Evolutionary conservation across 2,329 filamentous ascomycete genomes (phyloP).

Genomic region (Eutypella sp.): DNA sequence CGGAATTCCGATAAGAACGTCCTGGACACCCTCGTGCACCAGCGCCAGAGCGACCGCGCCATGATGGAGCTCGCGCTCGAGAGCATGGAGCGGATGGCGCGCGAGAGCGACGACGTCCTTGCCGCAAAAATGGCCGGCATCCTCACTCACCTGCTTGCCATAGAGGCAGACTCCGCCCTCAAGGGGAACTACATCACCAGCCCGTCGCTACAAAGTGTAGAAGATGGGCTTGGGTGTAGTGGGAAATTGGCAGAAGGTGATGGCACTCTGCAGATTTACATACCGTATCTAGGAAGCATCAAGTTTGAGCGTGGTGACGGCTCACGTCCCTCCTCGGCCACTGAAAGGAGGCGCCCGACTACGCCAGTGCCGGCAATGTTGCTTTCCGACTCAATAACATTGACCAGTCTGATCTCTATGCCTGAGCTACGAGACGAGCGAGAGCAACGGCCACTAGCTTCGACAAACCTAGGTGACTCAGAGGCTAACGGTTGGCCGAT

Average conservation of each 20-base stretch:
- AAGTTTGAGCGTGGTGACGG: conserved; percentile 1
- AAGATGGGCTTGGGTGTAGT: background rate
- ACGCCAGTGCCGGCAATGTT: too few relatives aligned
- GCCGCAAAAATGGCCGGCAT: background rate
- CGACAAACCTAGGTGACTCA: too few relatives aligned
- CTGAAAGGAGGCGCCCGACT: too few relatives aligned
- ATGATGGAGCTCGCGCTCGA: background rate
- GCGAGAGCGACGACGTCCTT: background rate
- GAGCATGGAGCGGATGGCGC: background rate
- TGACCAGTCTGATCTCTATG: too few relatives aligned
- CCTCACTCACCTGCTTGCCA: background rate
- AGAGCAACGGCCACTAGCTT: too few relatives aligned
- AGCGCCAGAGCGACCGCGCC: background rate
- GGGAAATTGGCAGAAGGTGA: background rate
- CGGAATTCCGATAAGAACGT: background rate
- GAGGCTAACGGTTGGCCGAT: too few relatives aligned
- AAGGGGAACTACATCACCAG: background rate
- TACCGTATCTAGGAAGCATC: conserved; percentile 4
- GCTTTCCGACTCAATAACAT: too few relatives aligned
- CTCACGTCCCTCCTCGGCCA: background rate
- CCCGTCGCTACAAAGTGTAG: background rate
- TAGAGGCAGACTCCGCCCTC: background rate
- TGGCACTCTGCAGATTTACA: conserved; percentile 13
- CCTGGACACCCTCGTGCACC: background rate
- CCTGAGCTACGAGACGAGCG: too few relatives aligned